Evolutionary conservation across 106 monocot genomes (phyloP), one percentile per base, ranked within the genome.

Genomic region (Hemerocallis citrina): DNA sequence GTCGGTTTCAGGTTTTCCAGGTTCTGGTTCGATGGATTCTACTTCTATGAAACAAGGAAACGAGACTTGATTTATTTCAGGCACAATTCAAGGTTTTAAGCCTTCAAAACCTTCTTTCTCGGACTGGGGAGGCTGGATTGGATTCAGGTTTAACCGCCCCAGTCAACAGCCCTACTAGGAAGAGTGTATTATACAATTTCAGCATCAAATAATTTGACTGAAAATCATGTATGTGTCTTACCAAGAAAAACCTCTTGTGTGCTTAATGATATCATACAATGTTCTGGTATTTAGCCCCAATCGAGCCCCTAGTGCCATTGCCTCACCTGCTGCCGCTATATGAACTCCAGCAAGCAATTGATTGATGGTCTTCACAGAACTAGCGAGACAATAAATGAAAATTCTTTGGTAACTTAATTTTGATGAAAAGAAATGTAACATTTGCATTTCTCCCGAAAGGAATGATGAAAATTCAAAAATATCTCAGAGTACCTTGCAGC

Each of bases 281-380:
- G 66, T 51, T 81, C 76, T 83, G 34, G 83, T 79, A 32, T 68
- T 72, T 68, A 96, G 63, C 55, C 74, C 78, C 48, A 90, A 55
- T 72, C 84, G 72, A 69, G 90, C 90, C 4, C 86, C 90, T 68
- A 96, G 81, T 39, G 96, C 83, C 81, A 96, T 81, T 64, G 90
- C 96, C 76, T 96, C 96, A 66, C 90, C 90, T 70, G 90, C 76
- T 63, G 96, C 64, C 69, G 87, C 90, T 70, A 96, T 96, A 68
- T 96, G 90, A 62, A 96, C 87, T 68, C 96, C 96, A 72, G 96
- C 90, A 79, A 96, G 96, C 75, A 96, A 71, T 57, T 96, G 96
- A 63, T 96, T 96, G 30, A 96, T 76, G 84, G 90, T 96, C 74
- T 96, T 96, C 13, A 96, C 79, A 67, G 87, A 91, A 75, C 96